Conservation (phyloP, 441 rosid genomes). For the Erysimum cheiri region DNA sequence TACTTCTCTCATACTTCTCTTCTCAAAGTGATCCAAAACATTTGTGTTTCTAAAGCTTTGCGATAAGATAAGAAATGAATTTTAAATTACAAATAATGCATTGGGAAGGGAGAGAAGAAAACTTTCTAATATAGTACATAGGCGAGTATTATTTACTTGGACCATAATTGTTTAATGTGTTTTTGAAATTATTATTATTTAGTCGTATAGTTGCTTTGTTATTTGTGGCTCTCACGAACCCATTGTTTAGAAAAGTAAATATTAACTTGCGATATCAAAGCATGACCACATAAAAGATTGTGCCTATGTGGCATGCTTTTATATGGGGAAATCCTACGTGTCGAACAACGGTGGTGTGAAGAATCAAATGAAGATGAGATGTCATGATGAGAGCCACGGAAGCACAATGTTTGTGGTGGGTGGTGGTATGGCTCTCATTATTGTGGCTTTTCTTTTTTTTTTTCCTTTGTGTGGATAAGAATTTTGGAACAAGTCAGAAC, state of each 20-base stretch:
- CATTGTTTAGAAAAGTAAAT: neutral
- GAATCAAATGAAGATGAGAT: constrained; percentile 43
- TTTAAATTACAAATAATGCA: neutral
- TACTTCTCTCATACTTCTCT: constrained; percentile 36
- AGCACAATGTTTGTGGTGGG: constrained; percentile 19
- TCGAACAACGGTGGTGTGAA: constrained; percentile 30
- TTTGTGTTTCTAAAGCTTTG: neutral
- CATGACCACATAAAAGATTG: constrained; percentile 22
- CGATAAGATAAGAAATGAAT: constrained; percentile 20
- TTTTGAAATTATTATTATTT: neutral
- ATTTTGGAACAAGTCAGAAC: constrained; percentile 23
- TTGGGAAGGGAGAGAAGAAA: neutral
- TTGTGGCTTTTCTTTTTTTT: neutral
- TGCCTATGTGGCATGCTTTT: constrained; percentile 32
- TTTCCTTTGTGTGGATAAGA: constrained; percentile 33
- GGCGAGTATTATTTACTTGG: constrained; percentile 11
- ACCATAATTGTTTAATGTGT: constrained; percentile 11
- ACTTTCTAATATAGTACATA: constrained; percentile 10
- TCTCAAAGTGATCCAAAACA: constrained; percentile 29
- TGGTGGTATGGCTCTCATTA: constrained; percentile 1
- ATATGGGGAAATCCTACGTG: constrained; percentile 36
- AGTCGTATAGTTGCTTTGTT: neutral
- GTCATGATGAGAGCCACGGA: constrained; percentile 41
- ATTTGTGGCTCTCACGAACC: constrained; percentile 24
- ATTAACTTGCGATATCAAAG: neutral